Evolutionary conservation across 1,284 basidiomycete genomes (phyloP).

Genomic region (Trametes versicolor): DNA sequence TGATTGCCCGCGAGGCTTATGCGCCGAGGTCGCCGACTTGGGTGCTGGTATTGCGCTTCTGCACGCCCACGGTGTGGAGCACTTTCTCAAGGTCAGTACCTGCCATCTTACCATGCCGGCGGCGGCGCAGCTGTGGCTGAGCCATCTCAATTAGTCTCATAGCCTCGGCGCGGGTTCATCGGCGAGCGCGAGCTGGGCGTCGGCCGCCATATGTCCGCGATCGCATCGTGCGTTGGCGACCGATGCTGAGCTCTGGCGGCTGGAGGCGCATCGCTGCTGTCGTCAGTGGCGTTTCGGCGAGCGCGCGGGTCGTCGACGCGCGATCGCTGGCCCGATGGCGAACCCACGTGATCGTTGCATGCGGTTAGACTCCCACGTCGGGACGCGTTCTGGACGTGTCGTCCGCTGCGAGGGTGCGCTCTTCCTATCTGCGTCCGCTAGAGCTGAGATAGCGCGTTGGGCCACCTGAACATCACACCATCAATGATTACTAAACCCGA

Average conservation of each 20-base stretch:
- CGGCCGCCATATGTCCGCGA: constrained; percentile 14
- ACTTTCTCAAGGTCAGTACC: constrained; percentile 10
- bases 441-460: constrained; percentile 23
- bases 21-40: constrained; percentile 10
- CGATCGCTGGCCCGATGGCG: constrained; percentile 20
- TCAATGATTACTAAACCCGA: too few relatives aligned
- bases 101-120: constrained; percentile 11
- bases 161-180: not conserved
- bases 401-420: constrained; percentile 23
- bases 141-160: not conserved
- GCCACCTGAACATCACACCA: too few relatives aligned
- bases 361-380: constrained; percentile 26
- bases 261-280: constrained; percentile 4
- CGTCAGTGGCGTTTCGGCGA: constrained; percentile 23
- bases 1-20: not conserved
- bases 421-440: constrained; percentile 21
- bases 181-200: constrained; percentile 11
- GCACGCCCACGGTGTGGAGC: constrained; percentile 15
- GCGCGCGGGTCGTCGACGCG: constrained; percentile 14
- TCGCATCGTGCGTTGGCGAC: not conserved
- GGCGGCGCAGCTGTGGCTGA: constrained; percentile 9
- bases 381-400: constrained; percentile 25
- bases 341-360: constrained; percentile 37
- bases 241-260: not conserved
- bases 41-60: not conserved